phyloP scores from a whole-genome alignment of 495 filamentous ascomycete genomes.

The Annulohypoxylon stygium region DNA sequence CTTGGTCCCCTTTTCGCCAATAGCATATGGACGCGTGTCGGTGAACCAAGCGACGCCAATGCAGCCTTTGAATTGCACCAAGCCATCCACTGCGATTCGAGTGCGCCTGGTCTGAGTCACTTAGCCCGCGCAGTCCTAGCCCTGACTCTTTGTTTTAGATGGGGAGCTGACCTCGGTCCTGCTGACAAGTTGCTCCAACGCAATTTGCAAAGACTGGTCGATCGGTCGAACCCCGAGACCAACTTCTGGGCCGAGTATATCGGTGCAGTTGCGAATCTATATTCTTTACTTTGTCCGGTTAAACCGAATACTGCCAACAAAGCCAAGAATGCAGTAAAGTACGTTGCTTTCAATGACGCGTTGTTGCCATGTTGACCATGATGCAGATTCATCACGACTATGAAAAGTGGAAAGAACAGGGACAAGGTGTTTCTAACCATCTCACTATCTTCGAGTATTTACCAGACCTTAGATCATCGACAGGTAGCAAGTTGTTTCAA shows the following conservation, averaged over 20 bases:
- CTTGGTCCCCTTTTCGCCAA: conserved; percentile 57
- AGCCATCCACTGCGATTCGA: conserved; percentile 76
- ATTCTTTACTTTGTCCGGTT: conserved; percentile 53
- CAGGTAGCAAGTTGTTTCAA: conserved; percentile 51
- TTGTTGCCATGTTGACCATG: conserved; percentile 16
- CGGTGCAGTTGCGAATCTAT: conserved; percentile 54
- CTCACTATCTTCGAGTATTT: conserved; percentile 42
- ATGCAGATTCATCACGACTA: conserved; percentile 48
- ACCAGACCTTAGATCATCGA: conserved; percentile 42
- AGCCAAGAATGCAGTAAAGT: conserved; percentile 52
- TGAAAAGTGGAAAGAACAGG: conserved; percentile 48
- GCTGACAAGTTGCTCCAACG: conserved; percentile 59
- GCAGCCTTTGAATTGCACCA: conserved; percentile 78
- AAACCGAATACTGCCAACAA: conserved; percentile 44
- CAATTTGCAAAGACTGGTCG: conserved; percentile 56
- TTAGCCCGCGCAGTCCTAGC: conserved; percentile 76
- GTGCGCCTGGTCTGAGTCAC: conserved; percentile 80
- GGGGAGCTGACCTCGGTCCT: conserved; percentile 73
- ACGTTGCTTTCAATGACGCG: conserved; percentile 22
- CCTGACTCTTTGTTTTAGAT: conserved; percentile 80
- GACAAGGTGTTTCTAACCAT: conserved; percentile 51
- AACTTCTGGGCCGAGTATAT: conserved; percentile 62
- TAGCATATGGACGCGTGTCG: conserved; percentile 62
- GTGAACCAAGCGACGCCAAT: conserved; percentile 61
- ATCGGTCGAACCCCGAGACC: conserved; percentile 50